These are phyloP conservation scores for Metarhizium humberi DNA, from an alignment of 2,329 filamentous ascomycete genomes.

Conservation along the genomic window DNA sequence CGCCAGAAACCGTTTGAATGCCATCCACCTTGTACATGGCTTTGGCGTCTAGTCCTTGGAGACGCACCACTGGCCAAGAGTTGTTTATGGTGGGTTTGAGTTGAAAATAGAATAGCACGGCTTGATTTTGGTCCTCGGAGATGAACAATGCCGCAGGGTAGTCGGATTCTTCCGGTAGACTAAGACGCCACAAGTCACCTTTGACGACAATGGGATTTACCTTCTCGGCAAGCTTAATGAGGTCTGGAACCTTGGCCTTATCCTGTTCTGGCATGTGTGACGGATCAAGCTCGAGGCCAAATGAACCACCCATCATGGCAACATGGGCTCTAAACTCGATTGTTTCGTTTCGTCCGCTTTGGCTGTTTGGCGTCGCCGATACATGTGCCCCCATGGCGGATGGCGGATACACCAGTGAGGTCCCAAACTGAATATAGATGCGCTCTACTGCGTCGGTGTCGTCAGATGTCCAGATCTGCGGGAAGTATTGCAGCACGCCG, in stretches of 20 bases:
- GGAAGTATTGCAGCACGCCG: conserved; percentile 54
- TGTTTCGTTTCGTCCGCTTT: conserved; percentile 45
- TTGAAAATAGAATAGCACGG: conserved; percentile 53
- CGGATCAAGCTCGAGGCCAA: conserved; percentile 55
- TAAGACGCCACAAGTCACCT: conserved; percentile 51
- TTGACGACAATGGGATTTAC: conserved; percentile 50
- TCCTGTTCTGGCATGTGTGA: conserved; percentile 40
- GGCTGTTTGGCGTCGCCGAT: conserved; percentile 49
- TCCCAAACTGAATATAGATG: conserved; percentile 54
- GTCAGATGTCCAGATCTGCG: conserved; percentile 57
- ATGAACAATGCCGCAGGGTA: conserved; percentile 55
- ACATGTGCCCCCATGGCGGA: conserved; percentile 59
- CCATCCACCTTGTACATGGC: conserved; percentile 46
- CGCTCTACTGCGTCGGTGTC: conserved; percentile 55
- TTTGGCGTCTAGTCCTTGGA: conserved; percentile 46
- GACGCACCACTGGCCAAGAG: conserved; percentile 36
- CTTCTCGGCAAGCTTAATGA: conserved; percentile 44
- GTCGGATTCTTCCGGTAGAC: conserved; percentile 47
- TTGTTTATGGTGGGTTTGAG: conserved; percentile 41
- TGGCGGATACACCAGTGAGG: conserved; percentile 51
- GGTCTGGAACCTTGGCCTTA: conserved; percentile 38
- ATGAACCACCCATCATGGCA: conserved; percentile 60
- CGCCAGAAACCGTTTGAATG: conserved; percentile 42
- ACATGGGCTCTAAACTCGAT: conserved; percentile 55
- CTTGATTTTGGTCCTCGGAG: conserved; percentile 36